These are phyloP conservation scores for Arabidopsis hybrid DNA, from an alignment of 441 rosid genomes.

Conservation along the genomic window DNA sequence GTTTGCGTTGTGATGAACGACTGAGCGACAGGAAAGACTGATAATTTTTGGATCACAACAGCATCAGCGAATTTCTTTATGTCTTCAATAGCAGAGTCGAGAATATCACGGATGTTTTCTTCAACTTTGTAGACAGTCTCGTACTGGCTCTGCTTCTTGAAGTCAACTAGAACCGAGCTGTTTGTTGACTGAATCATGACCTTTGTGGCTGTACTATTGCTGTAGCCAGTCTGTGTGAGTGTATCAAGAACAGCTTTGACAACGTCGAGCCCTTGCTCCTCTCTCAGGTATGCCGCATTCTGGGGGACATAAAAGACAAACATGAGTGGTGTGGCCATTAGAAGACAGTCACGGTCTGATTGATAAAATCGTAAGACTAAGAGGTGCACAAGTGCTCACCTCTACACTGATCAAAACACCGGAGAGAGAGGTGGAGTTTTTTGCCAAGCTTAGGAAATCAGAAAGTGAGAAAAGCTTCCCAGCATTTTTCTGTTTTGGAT, in stretches of 20 bases:
- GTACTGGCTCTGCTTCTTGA: constrained; percentile 54
- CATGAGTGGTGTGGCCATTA: constrained; percentile 12
- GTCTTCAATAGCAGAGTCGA: constrained; percentile 51
- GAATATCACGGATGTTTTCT: constrained; percentile 62
- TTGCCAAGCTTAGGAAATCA: constrained; percentile 69
- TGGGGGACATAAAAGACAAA: constrained; percentile 37
- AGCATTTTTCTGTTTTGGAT: constrained; percentile 52
- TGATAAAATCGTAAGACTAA: constrained; percentile 8
- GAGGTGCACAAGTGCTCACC: constrained; percentile 50
- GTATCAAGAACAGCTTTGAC: constrained; percentile 59
- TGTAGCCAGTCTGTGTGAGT: constrained; percentile 63
- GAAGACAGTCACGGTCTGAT: neutral
- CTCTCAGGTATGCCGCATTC: constrained; percentile 73
- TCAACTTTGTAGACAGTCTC: constrained; percentile 68
- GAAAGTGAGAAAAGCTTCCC: constrained; percentile 60
- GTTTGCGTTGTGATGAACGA: constrained; percentile 49
- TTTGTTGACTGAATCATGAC: constrained; percentile 79
- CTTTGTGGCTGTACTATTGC: constrained; percentile 47
- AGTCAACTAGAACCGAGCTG: constrained; percentile 67
- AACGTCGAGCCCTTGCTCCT: constrained; percentile 54
- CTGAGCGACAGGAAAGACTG: constrained; percentile 44
- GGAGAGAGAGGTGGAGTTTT: constrained; percentile 56
- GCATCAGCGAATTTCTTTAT: constrained; percentile 66
- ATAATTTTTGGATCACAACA: constrained; percentile 59
- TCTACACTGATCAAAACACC: constrained; percentile 75